These are phyloP conservation scores for Leishmania braziliensis DNA, from an alignment of 208 protist genomes.

Conservation along the genomic window DNA sequence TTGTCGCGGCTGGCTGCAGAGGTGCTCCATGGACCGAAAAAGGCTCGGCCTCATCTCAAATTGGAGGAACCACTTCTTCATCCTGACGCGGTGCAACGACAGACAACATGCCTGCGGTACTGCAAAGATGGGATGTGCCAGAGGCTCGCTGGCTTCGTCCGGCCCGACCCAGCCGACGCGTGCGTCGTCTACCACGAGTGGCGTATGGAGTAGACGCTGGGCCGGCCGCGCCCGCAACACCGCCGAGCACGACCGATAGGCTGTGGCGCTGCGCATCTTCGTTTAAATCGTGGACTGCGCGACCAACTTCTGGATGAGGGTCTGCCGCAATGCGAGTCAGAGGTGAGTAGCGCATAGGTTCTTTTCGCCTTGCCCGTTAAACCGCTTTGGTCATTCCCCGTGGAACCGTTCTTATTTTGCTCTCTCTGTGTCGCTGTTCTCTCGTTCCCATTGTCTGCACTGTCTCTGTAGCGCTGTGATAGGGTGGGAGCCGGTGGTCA, in stretches of 20 bases:
- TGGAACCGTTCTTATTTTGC: neutral
- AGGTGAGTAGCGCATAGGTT: neutral
- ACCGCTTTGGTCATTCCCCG: neutral
- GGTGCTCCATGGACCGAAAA: constrained; percentile 57
- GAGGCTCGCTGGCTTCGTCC: constrained; percentile 47
- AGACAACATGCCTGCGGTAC: constrained; percentile 47
- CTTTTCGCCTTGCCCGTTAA: neutral
- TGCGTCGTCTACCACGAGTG: constrained; percentile 60
- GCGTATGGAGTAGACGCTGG: constrained; percentile 55
- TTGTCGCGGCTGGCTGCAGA: constrained; percentile 68
- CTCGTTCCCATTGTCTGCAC: neutral
- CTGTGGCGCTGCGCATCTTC: constrained; percentile 25
- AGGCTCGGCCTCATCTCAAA: constrained; percentile 43
- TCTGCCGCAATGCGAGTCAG: neutral
- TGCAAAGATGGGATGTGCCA: constrained; percentile 59
- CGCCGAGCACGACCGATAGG: constrained; percentile 48
- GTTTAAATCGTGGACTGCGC: constrained; percentile 25
- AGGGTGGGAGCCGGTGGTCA: neutral
- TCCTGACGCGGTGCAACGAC: constrained; percentile 44
- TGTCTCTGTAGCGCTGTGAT: neutral
- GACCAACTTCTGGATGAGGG: constrained; percentile 15
- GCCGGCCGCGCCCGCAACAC: constrained; percentile 34
- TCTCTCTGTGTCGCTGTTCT: neutral
- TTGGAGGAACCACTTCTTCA: constrained; percentile 66
- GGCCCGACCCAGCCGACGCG: constrained; percentile 43